Evolutionary conservation across 2,329 filamentous ascomycete species (phyloP).

Genomic region (Phialemonium atrogriseum): DNA sequence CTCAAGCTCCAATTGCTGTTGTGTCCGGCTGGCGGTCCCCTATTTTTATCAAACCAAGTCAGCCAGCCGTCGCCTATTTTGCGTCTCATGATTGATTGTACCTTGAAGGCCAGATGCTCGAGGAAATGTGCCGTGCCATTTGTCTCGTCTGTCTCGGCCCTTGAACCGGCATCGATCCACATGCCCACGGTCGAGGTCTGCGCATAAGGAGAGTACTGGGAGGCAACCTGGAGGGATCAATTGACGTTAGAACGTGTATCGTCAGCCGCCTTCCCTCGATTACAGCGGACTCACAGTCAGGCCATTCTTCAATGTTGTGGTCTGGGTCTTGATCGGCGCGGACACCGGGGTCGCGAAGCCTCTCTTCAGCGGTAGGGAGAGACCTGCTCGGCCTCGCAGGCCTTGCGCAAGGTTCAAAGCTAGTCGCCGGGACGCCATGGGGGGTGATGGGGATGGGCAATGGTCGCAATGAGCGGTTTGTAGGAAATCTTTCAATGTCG

Average conservation of each 20-base stretch:
- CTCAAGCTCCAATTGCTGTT: conserved; percentile 97
- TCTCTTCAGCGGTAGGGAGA: conserved; percentile 73
- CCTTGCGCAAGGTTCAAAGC: conserved; percentile 89
- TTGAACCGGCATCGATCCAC: conserved; percentile 98
- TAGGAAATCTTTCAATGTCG: conserved; percentile 33
- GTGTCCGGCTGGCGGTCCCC: conserved; percentile 90
- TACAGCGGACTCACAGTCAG: conserved; percentile 76
- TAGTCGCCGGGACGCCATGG: conserved; percentile 95
- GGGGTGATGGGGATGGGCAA: conserved; percentile 40
- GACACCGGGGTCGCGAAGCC: conserved; percentile 82
- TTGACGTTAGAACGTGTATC: conserved; percentile 7
- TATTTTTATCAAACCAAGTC: conserved; percentile 24
- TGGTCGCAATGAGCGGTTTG: conserved; percentile 42
- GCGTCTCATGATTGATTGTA: conserved; percentile 35
- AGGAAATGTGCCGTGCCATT: conserved; percentile 99
- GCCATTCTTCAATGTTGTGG: conserved; percentile 93
- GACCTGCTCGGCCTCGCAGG: conserved; percentile 78
- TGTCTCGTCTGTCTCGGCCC: conserved; percentile 95
- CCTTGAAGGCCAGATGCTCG: conserved; percentile 99
- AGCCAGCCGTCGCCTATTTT: conserved; percentile 3
- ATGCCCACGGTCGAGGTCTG: conserved; percentile 98
- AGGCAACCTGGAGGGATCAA: conserved; percentile 66
- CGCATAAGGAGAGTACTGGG: conserved; percentile 95
- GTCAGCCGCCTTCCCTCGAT: too few species aligned
- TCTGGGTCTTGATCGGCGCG: conserved; percentile 72